Conservation (phyloP, 495 filamentous ascomycete species). For the Penicillium argentinense region DNA sequence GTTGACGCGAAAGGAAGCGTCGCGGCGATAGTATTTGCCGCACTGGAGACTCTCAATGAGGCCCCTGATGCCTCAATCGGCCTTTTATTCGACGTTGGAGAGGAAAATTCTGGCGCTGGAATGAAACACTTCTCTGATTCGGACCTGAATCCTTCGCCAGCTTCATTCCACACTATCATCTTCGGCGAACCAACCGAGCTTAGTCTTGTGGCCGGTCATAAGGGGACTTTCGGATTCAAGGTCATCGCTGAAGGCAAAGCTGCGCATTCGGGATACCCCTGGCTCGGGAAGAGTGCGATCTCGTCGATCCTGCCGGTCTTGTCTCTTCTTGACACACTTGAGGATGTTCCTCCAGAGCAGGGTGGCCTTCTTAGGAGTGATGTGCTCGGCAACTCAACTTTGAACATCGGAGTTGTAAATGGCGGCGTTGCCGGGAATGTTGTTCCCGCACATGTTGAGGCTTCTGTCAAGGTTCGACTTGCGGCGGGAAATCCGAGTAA, state of each 20-base stretch:
- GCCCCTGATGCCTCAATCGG: conserved; percentile 45
- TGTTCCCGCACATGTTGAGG: conserved; percentile 67
- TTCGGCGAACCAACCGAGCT: conserved; percentile 87
- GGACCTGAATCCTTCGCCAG: conserved; percentile 22
- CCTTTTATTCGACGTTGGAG: conserved; percentile 75
- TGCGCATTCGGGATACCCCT: conserved; percentile 76
- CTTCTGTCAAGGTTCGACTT: conserved; percentile 64
- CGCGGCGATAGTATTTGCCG: conserved; percentile 65
- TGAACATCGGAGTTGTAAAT: conserved; percentile 73
- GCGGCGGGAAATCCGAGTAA: conserved; percentile 62
- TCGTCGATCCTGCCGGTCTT: conserved; percentile 50
- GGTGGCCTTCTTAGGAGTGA: conserved; percentile 63
- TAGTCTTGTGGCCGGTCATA: conserved; percentile 82
- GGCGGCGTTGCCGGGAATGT: conserved; percentile 86
- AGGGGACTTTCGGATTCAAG: conserved; percentile 61
- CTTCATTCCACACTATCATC: conserved; percentile 61
- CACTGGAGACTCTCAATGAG: conserved; percentile 51
- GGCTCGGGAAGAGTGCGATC: conserved; percentile 70
- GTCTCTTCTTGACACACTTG: conserved; percentile 53
- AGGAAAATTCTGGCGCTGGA: conserved; percentile 68
- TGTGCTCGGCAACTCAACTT: conserved; percentile 75
- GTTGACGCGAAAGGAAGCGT: conserved; percentile 81
- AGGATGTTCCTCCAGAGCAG: conserved; percentile 52
- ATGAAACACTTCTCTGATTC: conserved; percentile 63
- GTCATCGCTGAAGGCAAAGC: conserved; percentile 64